Evolutionary conservation across 169 alveolate genomes (phyloP).

Genomic region (Cardiosporidium cionae): DNA sequence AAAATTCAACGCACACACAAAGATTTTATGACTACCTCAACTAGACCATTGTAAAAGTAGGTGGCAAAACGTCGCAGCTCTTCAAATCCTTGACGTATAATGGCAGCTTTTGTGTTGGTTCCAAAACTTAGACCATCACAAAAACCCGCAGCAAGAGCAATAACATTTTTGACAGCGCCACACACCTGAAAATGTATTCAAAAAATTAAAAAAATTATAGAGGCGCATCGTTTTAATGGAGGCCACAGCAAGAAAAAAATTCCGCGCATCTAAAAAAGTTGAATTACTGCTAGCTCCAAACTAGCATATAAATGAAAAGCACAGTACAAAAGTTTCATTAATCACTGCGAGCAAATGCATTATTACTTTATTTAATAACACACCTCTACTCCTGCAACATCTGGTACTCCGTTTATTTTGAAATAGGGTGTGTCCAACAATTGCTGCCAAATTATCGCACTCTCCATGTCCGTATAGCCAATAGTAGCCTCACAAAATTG

Average conservation of each 20-base stretch:
- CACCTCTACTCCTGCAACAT: slow-evolving; percentile 80
- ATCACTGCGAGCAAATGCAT: too few species aligned
- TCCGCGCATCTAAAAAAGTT: too few species aligned
- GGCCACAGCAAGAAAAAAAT: too few species aligned
- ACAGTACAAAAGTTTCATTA: too few species aligned
- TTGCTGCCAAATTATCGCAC: slow-evolving; percentile 39
- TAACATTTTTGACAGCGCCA: slow-evolving; percentile 86
- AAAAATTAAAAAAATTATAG: too few species aligned
- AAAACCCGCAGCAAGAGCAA: slow-evolving; percentile 86
- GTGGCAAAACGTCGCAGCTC: slow-evolving; percentile 63
- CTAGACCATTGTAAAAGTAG: slow-evolving; percentile 54
- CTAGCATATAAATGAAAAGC: too few species aligned
- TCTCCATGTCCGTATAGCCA: slow-evolving; percentile 62
- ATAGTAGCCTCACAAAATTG: slow-evolving; percentile 87
- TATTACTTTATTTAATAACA: too few species aligned
- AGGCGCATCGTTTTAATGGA: too few species aligned
- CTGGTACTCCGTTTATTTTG: slow-evolving; percentile 74
- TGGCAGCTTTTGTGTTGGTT: slow-evolving; percentile 84
- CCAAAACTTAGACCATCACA: slow-evolving; percentile 87
- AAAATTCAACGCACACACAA: too few species aligned
- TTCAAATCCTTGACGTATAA: slow-evolving; percentile 83
- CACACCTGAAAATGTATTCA: slow-evolving; percentile 38
- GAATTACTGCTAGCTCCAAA: too few species aligned
- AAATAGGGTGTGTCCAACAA: slow-evolving; percentile 80
- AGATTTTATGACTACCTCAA: slow-evolving; percentile 14